phyloP scores from a whole-genome alignment of 2,329 filamentous ascomycete genomes.

The Fusarium citri region DNA sequence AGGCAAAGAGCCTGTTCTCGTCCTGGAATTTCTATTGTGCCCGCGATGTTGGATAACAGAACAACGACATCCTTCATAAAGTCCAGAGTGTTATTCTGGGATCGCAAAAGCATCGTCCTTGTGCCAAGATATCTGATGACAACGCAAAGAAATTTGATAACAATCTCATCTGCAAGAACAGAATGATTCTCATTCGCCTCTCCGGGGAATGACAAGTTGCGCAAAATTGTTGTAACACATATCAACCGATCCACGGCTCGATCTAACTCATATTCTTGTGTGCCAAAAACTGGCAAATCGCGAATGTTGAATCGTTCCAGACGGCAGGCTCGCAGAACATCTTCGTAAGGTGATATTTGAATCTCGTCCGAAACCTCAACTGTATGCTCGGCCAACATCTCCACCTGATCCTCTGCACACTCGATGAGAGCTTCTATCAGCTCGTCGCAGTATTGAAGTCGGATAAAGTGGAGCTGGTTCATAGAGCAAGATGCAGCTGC shows the following conservation, averaged over 20 bases:
- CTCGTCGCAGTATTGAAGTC: constrained; percentile 83
- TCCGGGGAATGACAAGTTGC: constrained; percentile 88
- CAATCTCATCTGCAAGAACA: constrained; percentile 77
- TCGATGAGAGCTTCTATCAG: constrained; percentile 89
- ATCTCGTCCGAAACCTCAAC: constrained; percentile 89
- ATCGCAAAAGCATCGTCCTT: constrained; percentile 85
- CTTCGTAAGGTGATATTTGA: constrained; percentile 86
- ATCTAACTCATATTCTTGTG: constrained; percentile 82
- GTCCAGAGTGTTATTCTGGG: constrained; percentile 86
- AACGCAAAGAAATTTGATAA: constrained; percentile 85
- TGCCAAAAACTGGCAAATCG: constrained; percentile 79
- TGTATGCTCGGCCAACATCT: constrained; percentile 84
- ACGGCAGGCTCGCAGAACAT: constrained; percentile 82
- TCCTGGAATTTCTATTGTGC: constrained; percentile 82
- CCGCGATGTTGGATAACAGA: constrained; percentile 88
- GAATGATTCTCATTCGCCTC: constrained; percentile 73
- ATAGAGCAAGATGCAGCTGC: constrained; percentile 73
- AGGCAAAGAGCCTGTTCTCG: constrained; percentile 89
- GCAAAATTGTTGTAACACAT: constrained; percentile 90
- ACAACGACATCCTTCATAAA: constrained; percentile 97
- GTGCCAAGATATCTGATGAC: constrained; percentile 90
- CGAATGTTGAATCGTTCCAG: constrained; percentile 78
- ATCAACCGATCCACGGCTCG: constrained; percentile 87
- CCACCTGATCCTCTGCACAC: constrained; percentile 89
- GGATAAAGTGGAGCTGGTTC: constrained; percentile 71